Conservation (phyloP, 768 basidiomycete species). For the Lactifluus subvellereus region DNA sequence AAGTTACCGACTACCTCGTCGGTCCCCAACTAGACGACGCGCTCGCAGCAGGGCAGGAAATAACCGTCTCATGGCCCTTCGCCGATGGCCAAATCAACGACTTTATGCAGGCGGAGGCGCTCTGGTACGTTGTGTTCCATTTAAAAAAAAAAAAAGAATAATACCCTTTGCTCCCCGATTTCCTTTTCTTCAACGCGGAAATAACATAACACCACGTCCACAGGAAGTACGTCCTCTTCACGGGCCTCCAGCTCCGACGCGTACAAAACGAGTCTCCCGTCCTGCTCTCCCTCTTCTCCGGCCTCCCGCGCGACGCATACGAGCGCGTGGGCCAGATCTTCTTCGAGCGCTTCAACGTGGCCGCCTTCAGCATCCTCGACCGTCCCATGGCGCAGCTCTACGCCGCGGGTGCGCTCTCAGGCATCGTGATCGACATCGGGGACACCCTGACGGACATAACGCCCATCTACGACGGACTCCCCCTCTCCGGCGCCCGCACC, state of each 20-base stretch:
- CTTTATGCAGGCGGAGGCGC: conserved; percentile 82
- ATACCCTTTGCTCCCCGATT: no score
- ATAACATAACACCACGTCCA: neutral
- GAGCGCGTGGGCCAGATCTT: conserved; percentile 78
- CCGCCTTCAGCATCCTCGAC: conserved; percentile 74
- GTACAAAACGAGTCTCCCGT: conserved; percentile 86
- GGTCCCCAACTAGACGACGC: conserved; percentile 78
- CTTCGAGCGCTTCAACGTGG: conserved; percentile 90
- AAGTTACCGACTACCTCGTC: conserved; percentile 76
- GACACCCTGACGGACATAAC: conserved; percentile 70
- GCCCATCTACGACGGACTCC: conserved; percentile 68
- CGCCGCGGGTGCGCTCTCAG: conserved; percentile 62
- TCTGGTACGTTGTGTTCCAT: conserved; percentile 54
- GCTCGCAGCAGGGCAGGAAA: conserved; percentile 62
- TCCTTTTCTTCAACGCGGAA: neutral
- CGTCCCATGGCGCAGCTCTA: conserved; percentile 83
- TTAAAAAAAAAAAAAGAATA: no score
- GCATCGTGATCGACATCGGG: conserved; percentile 79
- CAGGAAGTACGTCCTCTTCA: conserved; percentile 85
- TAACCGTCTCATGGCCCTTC: conserved; percentile 80
- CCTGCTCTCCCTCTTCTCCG: conserved; percentile 61
- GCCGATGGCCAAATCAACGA: conserved; percentile 65
- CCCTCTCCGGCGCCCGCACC: conserved; percentile 48
- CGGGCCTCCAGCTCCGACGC: conserved; percentile 65
- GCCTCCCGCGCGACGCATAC: conserved; percentile 58